Evolutionary conservation across 2,329 filamentous ascomycete genomes (phyloP), one percentile per base, ranked within the genome.

Genomic region (Botrytis byssoidea): DNA sequence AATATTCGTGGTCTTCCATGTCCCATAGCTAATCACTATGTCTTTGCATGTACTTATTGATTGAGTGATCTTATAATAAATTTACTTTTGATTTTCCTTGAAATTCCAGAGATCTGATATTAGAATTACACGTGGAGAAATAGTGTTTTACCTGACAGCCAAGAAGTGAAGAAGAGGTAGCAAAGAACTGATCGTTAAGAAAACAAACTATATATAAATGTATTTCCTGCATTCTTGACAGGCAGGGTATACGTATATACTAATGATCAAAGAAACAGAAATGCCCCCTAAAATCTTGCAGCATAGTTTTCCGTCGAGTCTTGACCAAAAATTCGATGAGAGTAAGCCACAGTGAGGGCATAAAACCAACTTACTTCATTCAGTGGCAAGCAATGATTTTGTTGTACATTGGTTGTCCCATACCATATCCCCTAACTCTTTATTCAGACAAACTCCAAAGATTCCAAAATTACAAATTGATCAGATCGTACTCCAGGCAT

Each of bases 401-500:
- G 29, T 20, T 25, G 7, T 32, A 22, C 32, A 67, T 29, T 42
- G 14, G 18, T 3, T 18, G 6, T 12, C 20, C 32, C 16, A 16
- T 18, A 67, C 16, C 1, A 6, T 32, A 29, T 32, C 48, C 5
- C 20, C 25, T 1, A 10, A 20, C 32, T 8, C 1, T 66, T 25
- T 32, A 40, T 67, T 42, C 37, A 25, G 16, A 55, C 12, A 40
- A 35, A 55, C 35, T 40, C 44, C 25, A 29, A 8, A 0, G 1
- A 29, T 25, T 35, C 3, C 35, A 16, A 1, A n/a, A n/a, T 55
- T 16, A 6, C 12, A n/a, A 46, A 35, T 25, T 12, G 7, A n/a
- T 25, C 65, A 83, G 32, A 83, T 78, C 29, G 79, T 79, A 16
- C 80, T 79, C 82, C 82, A 83, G 0, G 80, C 82, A 64, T 80